Evolutionary conservation across 345 rosid genomes (phyloP), one percentile per base, ranked within the genome.

Genomic region (Populus euphratica): DNA sequence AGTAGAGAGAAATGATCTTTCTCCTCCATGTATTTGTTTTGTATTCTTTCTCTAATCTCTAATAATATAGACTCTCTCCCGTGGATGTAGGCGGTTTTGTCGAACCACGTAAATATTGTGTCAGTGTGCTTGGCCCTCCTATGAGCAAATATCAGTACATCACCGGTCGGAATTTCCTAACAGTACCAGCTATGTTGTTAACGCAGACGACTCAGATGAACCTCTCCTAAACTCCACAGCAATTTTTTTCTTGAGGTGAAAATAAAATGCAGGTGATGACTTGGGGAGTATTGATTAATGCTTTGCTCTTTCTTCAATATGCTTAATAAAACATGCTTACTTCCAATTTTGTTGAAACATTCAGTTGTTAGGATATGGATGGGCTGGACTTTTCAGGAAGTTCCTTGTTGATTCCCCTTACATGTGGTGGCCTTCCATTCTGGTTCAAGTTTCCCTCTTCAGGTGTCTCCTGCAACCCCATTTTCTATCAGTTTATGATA

Each of bases 391-490:
- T 38, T 87, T 83, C 76, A 39, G 84, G 43, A 87, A 78, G 76
- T 85, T 78, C 72, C 83, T 86, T 3, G 88, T 87, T 21, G 90
- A 87, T 77, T 87, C 87, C 0, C 87, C 87, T 17, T 87, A 78
- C 63, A 85, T 87, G 86, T 83, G 88, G 90, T 87, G 86, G 88
- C 88, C 88, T 17, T 36, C 78, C 5, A 87, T 85, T 77, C 84
- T 87, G 74, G 88, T 86, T 50, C 90, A 88, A 75, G 89, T 88
- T 63, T 88, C 89, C 23, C 87, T 86, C 70, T 88, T 88, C 35
- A 72, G 90, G 86, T 81, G 73, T 43, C 52, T 20, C 36, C 41
- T 74, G 38, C 23, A 9, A 18, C 66, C 76, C 31, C 17, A 20
- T 59, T 76, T 21, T 76, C 17, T 10, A 59, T 31, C 31, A 47